These are phyloP conservation scores for Elongisporangium anandrum DNA, from an alignment of 352 stramenopile genomes.

Conservation along the genomic window DNA sequence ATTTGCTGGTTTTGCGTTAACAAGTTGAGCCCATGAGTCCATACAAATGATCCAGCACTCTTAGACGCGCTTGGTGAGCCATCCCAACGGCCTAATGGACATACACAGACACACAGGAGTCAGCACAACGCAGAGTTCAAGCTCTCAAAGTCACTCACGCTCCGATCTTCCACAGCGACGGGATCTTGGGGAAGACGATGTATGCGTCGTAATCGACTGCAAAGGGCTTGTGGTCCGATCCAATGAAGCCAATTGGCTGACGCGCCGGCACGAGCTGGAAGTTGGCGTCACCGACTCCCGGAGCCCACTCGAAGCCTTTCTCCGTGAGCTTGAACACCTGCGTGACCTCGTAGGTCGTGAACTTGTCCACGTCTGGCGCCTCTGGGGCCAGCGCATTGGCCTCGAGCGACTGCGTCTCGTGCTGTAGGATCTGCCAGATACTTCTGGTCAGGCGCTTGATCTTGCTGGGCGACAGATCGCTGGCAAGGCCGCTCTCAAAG, in stretches of 20 bases:
- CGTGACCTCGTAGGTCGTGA: constrained; percentile 39
- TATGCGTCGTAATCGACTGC: constrained; percentile 50
- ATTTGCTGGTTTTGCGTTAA: not conserved
- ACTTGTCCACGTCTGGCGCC: not conserved
- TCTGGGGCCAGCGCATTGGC: constrained; percentile 1
- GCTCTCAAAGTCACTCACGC: constrained; percentile 26
- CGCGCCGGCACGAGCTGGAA: constrained; percentile 41
- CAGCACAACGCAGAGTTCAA: not conserved
- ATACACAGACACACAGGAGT: not conserved
- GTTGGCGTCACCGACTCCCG: constrained; percentile 50
- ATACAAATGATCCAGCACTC: constrained; percentile 12
- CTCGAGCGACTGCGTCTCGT: constrained; percentile 33
- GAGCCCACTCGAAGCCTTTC: constrained; percentile 48
- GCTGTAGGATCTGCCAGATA: constrained; percentile 42
- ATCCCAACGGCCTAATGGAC: constrained; percentile 37
- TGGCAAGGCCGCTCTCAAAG: constrained; percentile 63
- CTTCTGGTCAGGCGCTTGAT: constrained; percentile 34
- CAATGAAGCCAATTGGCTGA: constrained; percentile 47
- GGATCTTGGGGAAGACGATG: constrained; percentile 69
- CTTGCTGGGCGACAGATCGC: constrained; percentile 42
- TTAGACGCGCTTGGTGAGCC: constrained; percentile 30
- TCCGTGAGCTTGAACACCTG: constrained; percentile 61
- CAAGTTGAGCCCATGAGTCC: constrained; percentile 14
- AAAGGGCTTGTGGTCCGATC: constrained; percentile 24
- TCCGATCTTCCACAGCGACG: constrained; percentile 45